Evolutionary conservation across 75 land plant genomes (phyloP).

Genomic region (Selaginella tamariscina): DNA sequence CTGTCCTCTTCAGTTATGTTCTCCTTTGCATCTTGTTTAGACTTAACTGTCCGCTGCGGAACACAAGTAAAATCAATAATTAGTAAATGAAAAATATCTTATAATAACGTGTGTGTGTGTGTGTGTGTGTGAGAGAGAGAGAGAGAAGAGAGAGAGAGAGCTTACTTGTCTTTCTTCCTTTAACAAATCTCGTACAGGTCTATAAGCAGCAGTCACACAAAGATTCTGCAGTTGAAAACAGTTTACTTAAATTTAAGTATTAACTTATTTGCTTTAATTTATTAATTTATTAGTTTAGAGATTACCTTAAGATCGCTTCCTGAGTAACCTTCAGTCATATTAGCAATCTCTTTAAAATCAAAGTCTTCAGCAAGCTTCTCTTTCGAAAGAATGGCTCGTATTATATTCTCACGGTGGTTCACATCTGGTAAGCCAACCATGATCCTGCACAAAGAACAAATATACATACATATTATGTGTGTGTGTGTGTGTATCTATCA

Average conservation of each 20-base stretch:
- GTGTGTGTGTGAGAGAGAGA: not conserved
- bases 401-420: conserved; percentile 54
- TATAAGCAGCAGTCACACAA: conserved; percentile 67
- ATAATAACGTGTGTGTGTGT: too few relatives aligned
- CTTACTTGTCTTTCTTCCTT: conserved; percentile 25
- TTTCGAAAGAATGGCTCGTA: conserved; percentile 57
- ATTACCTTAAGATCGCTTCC: conserved; percentile 93
- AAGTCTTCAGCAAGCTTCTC: conserved; percentile 49
- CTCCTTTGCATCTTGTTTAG: conserved; percentile 18
- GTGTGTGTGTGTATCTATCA: not conserved
- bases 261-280: too few relatives aligned
- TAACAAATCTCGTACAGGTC: conserved; percentile 58
- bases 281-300: too few relatives aligned
- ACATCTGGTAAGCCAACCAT: conserved; percentile 71
- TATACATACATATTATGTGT: not conserved
- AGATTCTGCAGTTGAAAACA: conserved; percentile 39
- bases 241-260: not conserved
- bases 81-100: too few relatives aligned
- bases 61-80: too few relatives aligned
- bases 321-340: conserved; percentile 74
- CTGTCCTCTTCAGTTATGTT: conserved; percentile 8
- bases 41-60: conserved; percentile 33
- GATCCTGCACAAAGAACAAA: conserved; percentile 35
- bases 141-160: not conserved
- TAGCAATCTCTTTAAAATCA: conserved; percentile 58